Conservation (phyloP, 169 alveolate species). For the Ichthyophthirius multifiliis region DNA sequence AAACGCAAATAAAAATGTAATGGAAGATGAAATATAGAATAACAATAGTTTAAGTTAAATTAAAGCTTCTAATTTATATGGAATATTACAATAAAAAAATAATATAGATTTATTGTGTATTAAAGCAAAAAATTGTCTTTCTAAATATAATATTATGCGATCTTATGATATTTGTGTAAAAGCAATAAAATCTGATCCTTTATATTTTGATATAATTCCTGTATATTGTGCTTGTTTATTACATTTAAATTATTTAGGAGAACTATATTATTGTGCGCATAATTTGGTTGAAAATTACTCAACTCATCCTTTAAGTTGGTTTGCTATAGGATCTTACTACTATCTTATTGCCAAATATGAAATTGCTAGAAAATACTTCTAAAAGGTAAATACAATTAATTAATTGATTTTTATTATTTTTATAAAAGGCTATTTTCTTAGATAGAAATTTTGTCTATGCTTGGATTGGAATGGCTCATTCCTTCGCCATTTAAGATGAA, state of each 20-base stretch:
- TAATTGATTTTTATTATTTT: background rate
- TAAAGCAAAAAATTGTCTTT: conserved; percentile 74
- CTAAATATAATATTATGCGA: conserved; percentile 66
- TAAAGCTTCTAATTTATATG: conserved; percentile 45
- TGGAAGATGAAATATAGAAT: conserved; percentile 27
- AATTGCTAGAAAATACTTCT: conserved; percentile 79
- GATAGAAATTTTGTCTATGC: conserved; percentile 83
- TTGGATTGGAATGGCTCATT: conserved; percentile 87
- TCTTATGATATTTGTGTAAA: conserved; percentile 74
- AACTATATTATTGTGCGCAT: conserved; percentile 82
- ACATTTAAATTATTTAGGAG: conserved; percentile 78
- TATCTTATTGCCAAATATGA: conserved; percentile 82
- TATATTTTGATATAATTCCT: conserved; percentile 76
- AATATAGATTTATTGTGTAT: conserved; percentile 69
- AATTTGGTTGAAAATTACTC: conserved; percentile 76
- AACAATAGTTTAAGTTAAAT: background rate
- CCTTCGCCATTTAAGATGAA: conserved; percentile 87
- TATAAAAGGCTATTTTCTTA: conserved; percentile 64
- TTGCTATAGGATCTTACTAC: conserved; percentile 85
- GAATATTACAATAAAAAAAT: conserved; percentile 47
- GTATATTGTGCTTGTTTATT: conserved; percentile 78
- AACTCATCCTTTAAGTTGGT: conserved; percentile 82
- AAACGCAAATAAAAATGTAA: conserved; percentile 42
- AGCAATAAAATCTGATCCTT: conserved; percentile 73
- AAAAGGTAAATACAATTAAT: conserved; percentile 20